Percentiles rank a stretch among this genome's conserved stretches.
Evolutionary conservation across 441 rosid species (phyloP).

Genomic region (Macaranga tanarius): DNA sequence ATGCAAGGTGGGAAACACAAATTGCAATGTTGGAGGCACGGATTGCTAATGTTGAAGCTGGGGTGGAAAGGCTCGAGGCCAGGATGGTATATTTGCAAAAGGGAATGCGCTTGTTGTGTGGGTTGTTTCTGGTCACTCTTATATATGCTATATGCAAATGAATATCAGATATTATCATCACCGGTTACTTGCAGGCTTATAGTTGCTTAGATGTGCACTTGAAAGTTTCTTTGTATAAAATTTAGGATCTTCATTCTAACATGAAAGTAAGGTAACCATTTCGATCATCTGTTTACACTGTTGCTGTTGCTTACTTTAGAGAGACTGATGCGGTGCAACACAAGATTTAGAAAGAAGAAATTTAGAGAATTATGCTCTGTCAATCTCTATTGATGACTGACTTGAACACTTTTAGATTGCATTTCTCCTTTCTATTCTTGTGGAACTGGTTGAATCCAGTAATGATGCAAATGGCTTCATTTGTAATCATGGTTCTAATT

Average conservation of each 20-base stretch:
- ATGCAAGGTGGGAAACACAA: conserved; percentile 23
- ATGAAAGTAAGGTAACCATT: not conserved
- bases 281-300: not conserved
- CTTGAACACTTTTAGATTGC: not conserved
- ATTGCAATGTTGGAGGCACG: conserved; percentile 28
- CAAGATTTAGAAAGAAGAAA: not conserved
- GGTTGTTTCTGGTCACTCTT: conserved; percentile 23
- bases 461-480: not conserved
- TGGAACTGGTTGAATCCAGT: conserved; percentile 1
- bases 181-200: not conserved
- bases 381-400: not conserved
- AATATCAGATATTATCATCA: conserved; percentile 8
- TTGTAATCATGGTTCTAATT: not conserved
- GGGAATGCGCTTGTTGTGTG: conserved; percentile 20
- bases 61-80: conserved; percentile 26
- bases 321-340: not conserved
- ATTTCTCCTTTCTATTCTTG: not conserved
- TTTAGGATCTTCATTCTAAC: not conserved
- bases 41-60: conserved; percentile 31
- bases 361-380: not conserved
- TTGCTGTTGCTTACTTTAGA: not conserved
- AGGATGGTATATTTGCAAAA: conserved; percentile 24
- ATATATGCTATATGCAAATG: conserved; percentile 30
- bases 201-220: conserved; percentile 3
- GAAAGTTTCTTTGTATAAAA: conserved; percentile 2